Conservation (phyloP, 192 early-diverging fungal species). For the Backusella liffmaniae region DNA sequence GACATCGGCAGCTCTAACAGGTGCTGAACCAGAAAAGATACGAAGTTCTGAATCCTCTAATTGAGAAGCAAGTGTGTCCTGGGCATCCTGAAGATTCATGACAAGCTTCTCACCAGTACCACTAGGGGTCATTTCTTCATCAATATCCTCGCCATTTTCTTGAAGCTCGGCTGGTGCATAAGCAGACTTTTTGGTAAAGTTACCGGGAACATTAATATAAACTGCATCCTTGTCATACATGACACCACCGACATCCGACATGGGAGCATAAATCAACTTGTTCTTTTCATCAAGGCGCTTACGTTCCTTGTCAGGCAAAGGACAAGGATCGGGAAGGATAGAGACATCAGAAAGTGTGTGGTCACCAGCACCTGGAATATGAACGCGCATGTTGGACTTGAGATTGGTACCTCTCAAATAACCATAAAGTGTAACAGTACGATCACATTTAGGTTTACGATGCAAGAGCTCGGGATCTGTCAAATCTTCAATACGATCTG, state of each 20-base stretch:
- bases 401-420: conserved; percentile 95
- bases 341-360: conserved; percentile 73
- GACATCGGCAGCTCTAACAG: conserved; percentile 49
- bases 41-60: conserved; percentile 64
- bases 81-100: conserved; percentile 84
- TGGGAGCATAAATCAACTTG: conserved; percentile 97
- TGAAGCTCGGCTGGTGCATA: conserved; percentile 37
- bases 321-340: conserved; percentile 90
- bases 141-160: conserved; percentile 38
- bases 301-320: conserved; percentile 92
- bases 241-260: conserved; percentile 97
- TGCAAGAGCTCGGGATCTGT: conserved; percentile 88
- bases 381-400: conserved; percentile 82
- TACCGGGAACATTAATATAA: conserved; percentile 94
- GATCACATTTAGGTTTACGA: conserved; percentile 80
- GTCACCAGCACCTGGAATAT: conserved; percentile 96
- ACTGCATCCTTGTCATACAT: conserved; percentile 99
- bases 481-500: conserved; percentile 95
- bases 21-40: conserved; percentile 66
- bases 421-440: conserved; percentile 93
- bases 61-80: conserved; percentile 69
- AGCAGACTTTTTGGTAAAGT: conserved; percentile 63
- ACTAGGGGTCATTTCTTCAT: conserved; percentile 22
- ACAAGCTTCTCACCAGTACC: conserved; percentile 90
- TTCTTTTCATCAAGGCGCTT: conserved; percentile 90